phyloP scores from a whole-genome alignment of 2,329 filamentous ascomycete genomes.

The Penicillium paneum region DNA sequence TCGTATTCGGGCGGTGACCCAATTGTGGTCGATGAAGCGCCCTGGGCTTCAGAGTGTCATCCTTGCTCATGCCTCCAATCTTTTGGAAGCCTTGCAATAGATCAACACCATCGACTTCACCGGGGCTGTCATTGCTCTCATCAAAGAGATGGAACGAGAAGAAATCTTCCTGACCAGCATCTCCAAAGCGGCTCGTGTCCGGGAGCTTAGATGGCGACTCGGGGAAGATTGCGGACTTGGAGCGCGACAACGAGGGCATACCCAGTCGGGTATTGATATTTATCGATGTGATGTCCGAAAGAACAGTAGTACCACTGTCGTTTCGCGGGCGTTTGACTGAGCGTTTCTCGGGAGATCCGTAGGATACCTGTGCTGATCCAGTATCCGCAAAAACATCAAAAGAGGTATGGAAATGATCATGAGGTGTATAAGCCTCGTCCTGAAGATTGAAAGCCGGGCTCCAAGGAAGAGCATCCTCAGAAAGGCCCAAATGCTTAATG shows the following conservation, averaged over 20 bases:
- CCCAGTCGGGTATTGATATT: constrained; percentile 37
- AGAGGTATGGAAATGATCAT: constrained; percentile 45
- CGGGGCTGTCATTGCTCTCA: constrained; percentile 43
- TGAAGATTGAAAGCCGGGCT: constrained; percentile 53
- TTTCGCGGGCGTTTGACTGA: constrained; percentile 50
- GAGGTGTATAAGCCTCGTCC: constrained; percentile 43
- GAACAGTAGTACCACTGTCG: constrained; percentile 49
- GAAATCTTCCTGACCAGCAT: constrained; percentile 43
- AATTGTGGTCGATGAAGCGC: constrained; percentile 31
- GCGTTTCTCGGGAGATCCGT: constrained; percentile 56
- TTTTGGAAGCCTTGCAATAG: constrained; percentile 49
- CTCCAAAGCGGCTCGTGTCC: constrained; percentile 32
- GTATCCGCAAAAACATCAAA: constrained; percentile 57
- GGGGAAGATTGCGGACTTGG: constrained; percentile 37
- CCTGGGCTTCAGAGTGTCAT: constrained; percentile 32
- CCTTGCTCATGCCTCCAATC: constrained; percentile 41
- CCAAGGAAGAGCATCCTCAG: constrained; percentile 43
- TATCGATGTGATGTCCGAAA: constrained; percentile 45
- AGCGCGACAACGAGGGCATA: constrained; percentile 33
- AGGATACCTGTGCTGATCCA: constrained; percentile 38
- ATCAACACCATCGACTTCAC: constrained; percentile 46
- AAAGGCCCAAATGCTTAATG: constrained; percentile 46
- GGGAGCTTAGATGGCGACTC: constrained; percentile 42
- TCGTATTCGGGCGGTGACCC: constrained; percentile 32
- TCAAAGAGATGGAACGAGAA: constrained; percentile 50